Percentiles rank a stretch among this genome's conserved stretches.
Conservation (phyloP, 768 basidiomycete species). For the Austroboletus eburneus region DNA sequence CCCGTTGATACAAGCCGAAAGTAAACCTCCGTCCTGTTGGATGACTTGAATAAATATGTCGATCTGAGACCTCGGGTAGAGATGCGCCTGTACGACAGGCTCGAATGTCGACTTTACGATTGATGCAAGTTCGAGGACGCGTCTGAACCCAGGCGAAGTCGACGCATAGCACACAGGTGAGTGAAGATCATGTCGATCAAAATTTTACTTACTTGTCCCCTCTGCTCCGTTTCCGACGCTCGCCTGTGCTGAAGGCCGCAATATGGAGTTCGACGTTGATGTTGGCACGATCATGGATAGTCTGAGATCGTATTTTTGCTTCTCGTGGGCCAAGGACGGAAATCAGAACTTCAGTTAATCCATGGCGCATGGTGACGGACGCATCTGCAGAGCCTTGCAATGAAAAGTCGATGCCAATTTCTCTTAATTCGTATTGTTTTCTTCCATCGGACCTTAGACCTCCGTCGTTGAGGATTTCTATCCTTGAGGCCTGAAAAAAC, state of each 20-base stretch:
- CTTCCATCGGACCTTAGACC: constrained; percentile 91
- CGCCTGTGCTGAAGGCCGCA: constrained; percentile 83
- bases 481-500: constrained; percentile 39
- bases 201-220: constrained; percentile 79
- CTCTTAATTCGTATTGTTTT: constrained; percentile 87
- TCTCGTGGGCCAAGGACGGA: constrained; percentile 93
- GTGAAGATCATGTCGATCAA: neutral
- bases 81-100: constrained; percentile 82
- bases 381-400: constrained; percentile 80
- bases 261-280: constrained; percentile 88
- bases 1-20: constrained; percentile 91
- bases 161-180: constrained; percentile 1
- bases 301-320: constrained; percentile 73
- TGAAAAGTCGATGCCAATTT: constrained; percentile 72
- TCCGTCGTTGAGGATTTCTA: constrained; percentile 81
- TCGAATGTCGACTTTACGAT: constrained; percentile 94
- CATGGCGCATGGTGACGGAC: constrained; percentile 78
- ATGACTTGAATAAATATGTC: constrained; percentile 91
- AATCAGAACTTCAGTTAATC: constrained; percentile 83
- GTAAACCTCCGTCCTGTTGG: constrained; percentile 89
- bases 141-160: constrained; percentile 44
- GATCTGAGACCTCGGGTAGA: constrained; percentile 94
- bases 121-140: constrained; percentile 80
- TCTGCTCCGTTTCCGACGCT: constrained; percentile 67
- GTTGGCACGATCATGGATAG: constrained; percentile 81